Conservation (phyloP, 495 filamentous ascomycete genomes). For the Symbiotaphrina buchneri region DNA sequence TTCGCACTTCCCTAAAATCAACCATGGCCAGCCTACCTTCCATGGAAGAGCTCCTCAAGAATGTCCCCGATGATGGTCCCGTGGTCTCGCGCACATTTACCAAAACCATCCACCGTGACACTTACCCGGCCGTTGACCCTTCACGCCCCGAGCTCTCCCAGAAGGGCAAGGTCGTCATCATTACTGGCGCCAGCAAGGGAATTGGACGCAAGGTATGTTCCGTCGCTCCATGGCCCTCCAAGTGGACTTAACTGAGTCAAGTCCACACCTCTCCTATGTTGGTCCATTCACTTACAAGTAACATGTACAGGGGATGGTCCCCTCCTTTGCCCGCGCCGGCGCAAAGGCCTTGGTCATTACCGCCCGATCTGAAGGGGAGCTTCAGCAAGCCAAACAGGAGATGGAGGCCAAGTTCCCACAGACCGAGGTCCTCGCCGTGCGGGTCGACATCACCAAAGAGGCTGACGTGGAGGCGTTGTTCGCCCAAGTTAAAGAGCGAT, state of each 20-base stretch:
- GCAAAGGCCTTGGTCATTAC: slow-evolving; percentile 1
- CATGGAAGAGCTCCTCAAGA: too few relatives aligned
- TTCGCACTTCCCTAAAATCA: too few relatives aligned
- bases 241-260: neutral
- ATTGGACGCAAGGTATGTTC: slow-evolving; percentile 9
- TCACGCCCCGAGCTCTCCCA: slow-evolving; percentile 12
- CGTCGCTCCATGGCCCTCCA: too few relatives aligned
- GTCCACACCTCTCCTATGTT: too few relatives aligned
- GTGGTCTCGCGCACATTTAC: slow-evolving; percentile 8
- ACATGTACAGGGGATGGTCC: neutral
- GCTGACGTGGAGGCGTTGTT: slow-evolving; percentile 2
- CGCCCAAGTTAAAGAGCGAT: slow-evolving; percentile 3
- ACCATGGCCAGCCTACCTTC: too few relatives aligned
- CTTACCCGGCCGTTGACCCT: slow-evolving; percentile 17
- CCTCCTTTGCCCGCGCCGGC: slow-evolving; percentile 1
- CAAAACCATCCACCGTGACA: slow-evolving; percentile 8
- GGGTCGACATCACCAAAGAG: slow-evolving; percentile 4
- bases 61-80: slow-evolving; percentile 4
- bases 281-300: too few relatives aligned
- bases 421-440: slow-evolving; percentile 5
- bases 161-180: slow-evolving; percentile 15
- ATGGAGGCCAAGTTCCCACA: slow-evolving; percentile 2
- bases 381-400: slow-evolving; percentile 1
- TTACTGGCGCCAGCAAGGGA: slow-evolving; percentile 17
- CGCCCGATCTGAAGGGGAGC: neutral